These are phyloP conservation scores for Blepharisma undulans DNA, from an alignment of 169 alveolate genomes.

Conservation along the genomic window DNA sequence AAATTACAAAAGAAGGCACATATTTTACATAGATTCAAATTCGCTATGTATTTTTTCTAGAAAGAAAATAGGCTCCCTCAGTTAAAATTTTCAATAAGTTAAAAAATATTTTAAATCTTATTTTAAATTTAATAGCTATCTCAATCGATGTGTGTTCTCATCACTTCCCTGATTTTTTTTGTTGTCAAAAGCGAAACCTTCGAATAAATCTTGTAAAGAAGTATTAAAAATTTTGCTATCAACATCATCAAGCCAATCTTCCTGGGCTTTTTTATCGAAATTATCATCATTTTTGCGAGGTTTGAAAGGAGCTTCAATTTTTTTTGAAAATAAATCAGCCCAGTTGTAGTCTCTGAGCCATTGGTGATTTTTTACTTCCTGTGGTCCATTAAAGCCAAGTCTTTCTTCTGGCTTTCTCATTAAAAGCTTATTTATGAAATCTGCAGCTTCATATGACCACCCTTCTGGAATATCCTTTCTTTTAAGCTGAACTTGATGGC, in stretches of 20 bases:
- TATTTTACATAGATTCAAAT: no score
- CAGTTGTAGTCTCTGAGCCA: slow-evolving; percentile 79
- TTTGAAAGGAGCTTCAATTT: slow-evolving; percentile 69
- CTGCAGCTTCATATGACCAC: slow-evolving; percentile 57
- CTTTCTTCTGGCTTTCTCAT: slow-evolving; percentile 80
- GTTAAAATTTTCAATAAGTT: no score
- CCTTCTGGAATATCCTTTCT: slow-evolving; percentile 52
- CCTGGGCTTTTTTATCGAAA: slow-evolving; percentile 58
- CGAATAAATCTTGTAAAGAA: neutral
- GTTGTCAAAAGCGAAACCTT: neutral
- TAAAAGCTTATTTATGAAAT: slow-evolving; percentile 64
- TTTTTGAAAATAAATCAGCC: slow-evolving; percentile 60
- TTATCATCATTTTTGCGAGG: slow-evolving; percentile 60
- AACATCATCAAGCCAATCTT: neutral
- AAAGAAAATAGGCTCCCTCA: no score
- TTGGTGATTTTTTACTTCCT: slow-evolving; percentile 83
- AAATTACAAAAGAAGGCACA: no score
- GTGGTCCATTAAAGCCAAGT: slow-evolving; percentile 63
- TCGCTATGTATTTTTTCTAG: no score
- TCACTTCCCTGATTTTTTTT: neutral
- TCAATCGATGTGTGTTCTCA: neutral
- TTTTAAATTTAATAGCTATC: neutral
- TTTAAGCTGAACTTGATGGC: slow-evolving; percentile 58
- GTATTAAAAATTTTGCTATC: neutral
- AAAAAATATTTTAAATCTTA: no score